phyloP scores from a whole-genome alignment of 352 stramenopile species.

The Blastocystis sp. region DNA sequence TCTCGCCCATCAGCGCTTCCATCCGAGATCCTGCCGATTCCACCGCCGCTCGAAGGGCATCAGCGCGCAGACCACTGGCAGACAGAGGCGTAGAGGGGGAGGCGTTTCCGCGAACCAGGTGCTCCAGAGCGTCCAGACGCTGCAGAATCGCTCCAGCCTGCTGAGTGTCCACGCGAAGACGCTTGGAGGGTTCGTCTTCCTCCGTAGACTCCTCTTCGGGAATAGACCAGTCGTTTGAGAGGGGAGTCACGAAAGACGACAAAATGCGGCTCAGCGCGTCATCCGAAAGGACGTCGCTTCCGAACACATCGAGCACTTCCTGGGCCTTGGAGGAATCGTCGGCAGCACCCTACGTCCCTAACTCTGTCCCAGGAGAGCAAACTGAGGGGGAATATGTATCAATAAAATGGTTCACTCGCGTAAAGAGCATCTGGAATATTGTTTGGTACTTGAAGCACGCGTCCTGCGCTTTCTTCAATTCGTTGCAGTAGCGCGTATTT shows the following conservation, averaged over 20 bases:
- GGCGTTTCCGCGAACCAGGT: neutral
- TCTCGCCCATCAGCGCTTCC: neutral
- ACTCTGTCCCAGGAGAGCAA: neutral
- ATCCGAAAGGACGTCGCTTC: slow-evolving; percentile 3
- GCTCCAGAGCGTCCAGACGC: neutral
- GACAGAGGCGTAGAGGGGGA: neutral
- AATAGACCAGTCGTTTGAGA: neutral
- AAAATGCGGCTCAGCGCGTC: neutral
- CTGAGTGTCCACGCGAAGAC: neutral
- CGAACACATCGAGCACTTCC: slow-evolving; percentile 32
- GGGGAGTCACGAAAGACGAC: neutral
- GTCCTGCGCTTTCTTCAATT: slow-evolving; percentile 34
- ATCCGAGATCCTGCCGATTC: neutral
- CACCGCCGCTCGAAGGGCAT: slow-evolving; percentile 1
- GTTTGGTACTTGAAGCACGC: slow-evolving; percentile 42
- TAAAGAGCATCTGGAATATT: slow-evolving; percentile 58
- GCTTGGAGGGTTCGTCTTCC: neutral
- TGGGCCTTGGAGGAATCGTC: neutral
- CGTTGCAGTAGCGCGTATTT: slow-evolving; percentile 7
- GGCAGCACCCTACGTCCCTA: neutral
- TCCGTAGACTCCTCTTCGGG: neutral
- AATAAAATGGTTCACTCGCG: slow-evolving; percentile 32
- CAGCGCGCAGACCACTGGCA: neutral
- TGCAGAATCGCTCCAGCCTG: neutral
- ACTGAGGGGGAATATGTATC: neutral